Base-by-base conservation (phyloP, 345 rosid species). In the Citrus mangshanensis region DNA sequence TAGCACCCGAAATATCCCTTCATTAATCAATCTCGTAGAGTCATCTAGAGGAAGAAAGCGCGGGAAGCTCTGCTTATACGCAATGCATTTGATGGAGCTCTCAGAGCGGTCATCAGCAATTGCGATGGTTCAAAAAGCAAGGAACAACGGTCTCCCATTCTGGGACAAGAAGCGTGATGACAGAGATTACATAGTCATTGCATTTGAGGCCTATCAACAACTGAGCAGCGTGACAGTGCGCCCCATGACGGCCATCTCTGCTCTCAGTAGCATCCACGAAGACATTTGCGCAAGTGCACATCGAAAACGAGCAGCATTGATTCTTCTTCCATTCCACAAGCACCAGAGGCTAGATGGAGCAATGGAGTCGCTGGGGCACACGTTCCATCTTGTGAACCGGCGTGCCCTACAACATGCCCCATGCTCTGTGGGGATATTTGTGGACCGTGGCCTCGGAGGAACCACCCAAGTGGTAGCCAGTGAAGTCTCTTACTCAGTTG, bases 371-470 rank as follows among this genome's bases (percentile, higher is more conserved):
- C 58, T 86, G 4, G 93, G 94, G n/a, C 89, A 81, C 59, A 77
- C 81, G 3, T 83, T 89, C 75, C 93, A 75, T 1, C 71, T 37
- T 6, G 90, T 89, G 62, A 93, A 91, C 85, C 62, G 49, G 46
- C 80, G 88, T 0, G 87, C 90, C 69, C 86, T 90, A 28, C 77
- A 67, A 1, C 80, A 86, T 28, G 91, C 93, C 12, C 91, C 97
- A 12, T 93, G 97, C 84, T 90, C 94, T 0, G 97, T 90, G 1
- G 95, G 88, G 49, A 90, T 91, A 46, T 89, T 93, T 6, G 89
- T 93, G 19, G 97, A 93, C 74, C 89, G 94, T 32, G 95, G 95
- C 60, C 80, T 93, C 3, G 97, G 97, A 66, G 94, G 95, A 65
- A 80, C 86, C 42, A 85, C 91, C 6, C 92, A 88, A 58, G 93